Conservation (phyloP, 225 moss, liverwort and hornwort genomes). For the Climacium dendroides region DNA sequence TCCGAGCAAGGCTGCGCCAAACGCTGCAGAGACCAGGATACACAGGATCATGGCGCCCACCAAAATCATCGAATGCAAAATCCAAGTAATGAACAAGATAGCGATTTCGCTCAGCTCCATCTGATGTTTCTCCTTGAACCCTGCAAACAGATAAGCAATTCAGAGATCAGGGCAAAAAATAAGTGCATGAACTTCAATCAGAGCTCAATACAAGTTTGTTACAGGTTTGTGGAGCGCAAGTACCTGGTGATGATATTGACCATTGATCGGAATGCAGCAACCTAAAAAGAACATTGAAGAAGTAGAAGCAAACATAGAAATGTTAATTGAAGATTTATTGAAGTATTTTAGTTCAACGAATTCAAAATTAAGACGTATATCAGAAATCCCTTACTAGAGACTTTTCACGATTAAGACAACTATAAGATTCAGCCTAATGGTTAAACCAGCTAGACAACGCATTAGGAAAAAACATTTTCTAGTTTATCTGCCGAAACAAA, state of each 20-base stretch:
- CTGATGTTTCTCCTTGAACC: slow-evolving; percentile 86
- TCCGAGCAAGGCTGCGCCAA: slow-evolving; percentile 96
- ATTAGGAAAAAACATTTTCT: neutral
- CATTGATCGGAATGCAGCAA: slow-evolving; percentile 97
- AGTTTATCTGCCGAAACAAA: neutral
- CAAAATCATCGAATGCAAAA: slow-evolving; percentile 93
- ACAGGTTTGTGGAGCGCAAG: neutral
- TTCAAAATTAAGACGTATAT: neutral
- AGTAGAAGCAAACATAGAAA: neutral
- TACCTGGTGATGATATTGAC: slow-evolving; percentile 94
- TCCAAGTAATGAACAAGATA: slow-evolving; percentile 95
- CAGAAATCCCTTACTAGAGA: neutral
- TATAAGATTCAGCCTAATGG: neutral
- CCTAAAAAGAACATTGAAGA: slow-evolving; percentile 25
- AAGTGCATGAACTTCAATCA: neutral
- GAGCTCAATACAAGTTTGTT: neutral
- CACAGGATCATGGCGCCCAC: slow-evolving; percentile 85
- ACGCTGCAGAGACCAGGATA: slow-evolving; percentile 97
- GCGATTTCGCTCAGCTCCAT: slow-evolving; percentile 80
- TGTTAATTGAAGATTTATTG: neutral
- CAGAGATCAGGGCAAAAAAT: neutral
- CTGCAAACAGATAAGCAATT: slow-evolving; percentile 21
- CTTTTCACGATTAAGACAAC: neutral
- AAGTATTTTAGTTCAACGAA: neutral
- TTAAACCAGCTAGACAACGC: neutral